Evolutionary conservation across 1,284 basidiomycete genomes (phyloP).

Genomic region (Cryptococcus deneoformans): DNA sequence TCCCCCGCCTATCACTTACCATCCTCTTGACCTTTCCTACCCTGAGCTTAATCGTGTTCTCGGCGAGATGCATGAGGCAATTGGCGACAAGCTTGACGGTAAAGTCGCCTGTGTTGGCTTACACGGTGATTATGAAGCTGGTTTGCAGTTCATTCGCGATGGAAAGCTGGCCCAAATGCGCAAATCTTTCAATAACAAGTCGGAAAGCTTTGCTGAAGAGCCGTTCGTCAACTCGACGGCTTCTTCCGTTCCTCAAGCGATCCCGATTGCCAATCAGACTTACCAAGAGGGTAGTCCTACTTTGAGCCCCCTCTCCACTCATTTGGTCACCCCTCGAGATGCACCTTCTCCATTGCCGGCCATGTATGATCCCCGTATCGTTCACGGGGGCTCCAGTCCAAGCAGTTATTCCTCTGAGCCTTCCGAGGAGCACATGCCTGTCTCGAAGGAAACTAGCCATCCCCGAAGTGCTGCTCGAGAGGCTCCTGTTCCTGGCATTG

Average conservation of each 20-base stretch:
- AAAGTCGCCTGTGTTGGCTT: constrained; percentile 76
- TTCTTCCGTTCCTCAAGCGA: neutral
- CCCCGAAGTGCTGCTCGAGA: neutral
- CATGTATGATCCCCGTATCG: constrained; percentile 12
- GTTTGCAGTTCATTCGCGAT: constrained; percentile 55
- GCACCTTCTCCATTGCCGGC: constrained; percentile 18
- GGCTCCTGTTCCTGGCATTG: neutral
- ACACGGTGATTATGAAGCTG: constrained; percentile 86
- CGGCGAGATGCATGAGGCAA: constrained; percentile 61
- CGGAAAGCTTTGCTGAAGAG: neutral
- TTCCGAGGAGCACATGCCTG: neutral
- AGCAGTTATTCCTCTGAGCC: constrained; percentile 20
- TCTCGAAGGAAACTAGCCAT: neutral
- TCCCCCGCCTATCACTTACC: constrained; percentile 70
- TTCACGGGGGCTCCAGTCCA: neutral
- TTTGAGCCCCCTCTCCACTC: constrained; percentile 14
- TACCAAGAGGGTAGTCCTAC: constrained; percentile 4
- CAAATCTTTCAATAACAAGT: too few relatives aligned
- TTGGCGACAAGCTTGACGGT: constrained; percentile 64
- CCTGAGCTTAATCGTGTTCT: constrained; percentile 82
- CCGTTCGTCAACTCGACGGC: neutral
- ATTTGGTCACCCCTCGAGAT: constrained; percentile 21
- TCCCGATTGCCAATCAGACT: neutral
- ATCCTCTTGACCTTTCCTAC: constrained; percentile 88
- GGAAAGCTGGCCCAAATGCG: constrained; percentile 46